phyloP scores from a whole-genome alignment of 345 rosid species.

The Chamaenerion angustifolium region DNA sequence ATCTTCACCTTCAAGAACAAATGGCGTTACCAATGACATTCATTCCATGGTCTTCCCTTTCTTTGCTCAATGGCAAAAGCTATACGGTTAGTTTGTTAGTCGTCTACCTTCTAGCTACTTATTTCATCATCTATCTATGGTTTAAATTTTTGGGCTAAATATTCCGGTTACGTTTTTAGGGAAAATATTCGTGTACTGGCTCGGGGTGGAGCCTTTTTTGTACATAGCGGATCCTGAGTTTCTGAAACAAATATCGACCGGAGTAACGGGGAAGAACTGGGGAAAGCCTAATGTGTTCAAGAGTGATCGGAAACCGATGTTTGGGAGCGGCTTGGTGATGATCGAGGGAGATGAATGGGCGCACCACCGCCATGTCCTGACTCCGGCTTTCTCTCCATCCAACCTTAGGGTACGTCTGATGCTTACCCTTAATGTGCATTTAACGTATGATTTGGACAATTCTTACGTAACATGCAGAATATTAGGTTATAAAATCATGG shows the following conservation, averaged over 20 bases:
- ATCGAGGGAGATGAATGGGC: constrained; percentile 90
- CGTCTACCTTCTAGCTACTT: too few species aligned
- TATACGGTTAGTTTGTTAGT: constrained; percentile 50
- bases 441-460: too few species aligned
- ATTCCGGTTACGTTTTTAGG: constrained; percentile 25
- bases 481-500: too few species aligned
- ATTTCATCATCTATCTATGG: too few species aligned
- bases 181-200: constrained; percentile 84
- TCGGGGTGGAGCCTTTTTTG: constrained; percentile 86
- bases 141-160: background rate
- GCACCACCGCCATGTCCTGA: constrained; percentile 74
- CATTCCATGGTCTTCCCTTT: constrained; percentile 72
- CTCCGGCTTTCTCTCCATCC: constrained; percentile 70
- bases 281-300: constrained; percentile 81
- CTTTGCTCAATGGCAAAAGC: constrained; percentile 67
- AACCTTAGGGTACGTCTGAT: constrained; percentile 80
- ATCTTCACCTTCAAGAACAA: constrained; percentile 9
- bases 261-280: constrained; percentile 88
- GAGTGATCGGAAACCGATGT: constrained; percentile 82
- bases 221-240: constrained; percentile 85
- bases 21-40: constrained; percentile 54
- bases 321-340: constrained; percentile 76
- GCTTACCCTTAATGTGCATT: too few species aligned
- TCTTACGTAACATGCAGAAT: too few species aligned
- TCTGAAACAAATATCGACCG: constrained; percentile 54